Evolutionary conservation across 192 early-diverging fungal species (phyloP), one percentile per base, ranked within the genome.

Genomic region (Mortierella alpina): DNA sequence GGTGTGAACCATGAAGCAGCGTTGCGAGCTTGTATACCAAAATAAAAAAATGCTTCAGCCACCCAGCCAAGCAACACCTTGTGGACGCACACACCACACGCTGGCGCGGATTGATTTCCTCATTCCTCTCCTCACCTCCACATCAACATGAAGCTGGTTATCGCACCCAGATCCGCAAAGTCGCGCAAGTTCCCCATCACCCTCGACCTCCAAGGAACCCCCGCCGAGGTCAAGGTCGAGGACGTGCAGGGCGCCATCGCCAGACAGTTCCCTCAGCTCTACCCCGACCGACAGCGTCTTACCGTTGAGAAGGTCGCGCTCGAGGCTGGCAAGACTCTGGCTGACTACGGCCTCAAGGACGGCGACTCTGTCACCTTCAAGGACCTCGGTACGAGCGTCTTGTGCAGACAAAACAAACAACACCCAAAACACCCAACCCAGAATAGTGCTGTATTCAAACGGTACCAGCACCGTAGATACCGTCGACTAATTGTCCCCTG

Each of bases 241-340:
- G 90, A 94, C 49, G 88, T 98, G 49, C 86, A 91, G 64, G 73
- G 76, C 18, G 91, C 90, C 0, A 89, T 98, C 70, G 80, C 86
- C 53, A 85, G 86, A 83, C 74, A 91, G 68, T 85, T 89, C 11
- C 88, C 89, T 40, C 89, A 91, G 63, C 88, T 84, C 73, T 87
- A 90, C 41, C 87, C 91, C 11, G 90, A 93, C 65, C 92, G 96
- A 66, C 96, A 98, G 82, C 90, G 96, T 47, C 78, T 98, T 80
- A 86, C 86, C 7, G 83, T 73, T 61, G 91, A 91, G 55, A 89
- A 91, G 71, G 86, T 89, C 58, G 82, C 82, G 0, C 75, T 92
- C 5, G 83, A 92, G 56, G 83, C 83, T 49, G 70, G 82, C 23
- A 87, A 87, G 51, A 85, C 86, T 42, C 77, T 98, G 54, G 74